A percentile compares a stretch with the other conserved stretches of the same genome.
Conservation (phyloP, 1,139 yeast genomes). For the Blastobotrys ciferrii region DNA sequence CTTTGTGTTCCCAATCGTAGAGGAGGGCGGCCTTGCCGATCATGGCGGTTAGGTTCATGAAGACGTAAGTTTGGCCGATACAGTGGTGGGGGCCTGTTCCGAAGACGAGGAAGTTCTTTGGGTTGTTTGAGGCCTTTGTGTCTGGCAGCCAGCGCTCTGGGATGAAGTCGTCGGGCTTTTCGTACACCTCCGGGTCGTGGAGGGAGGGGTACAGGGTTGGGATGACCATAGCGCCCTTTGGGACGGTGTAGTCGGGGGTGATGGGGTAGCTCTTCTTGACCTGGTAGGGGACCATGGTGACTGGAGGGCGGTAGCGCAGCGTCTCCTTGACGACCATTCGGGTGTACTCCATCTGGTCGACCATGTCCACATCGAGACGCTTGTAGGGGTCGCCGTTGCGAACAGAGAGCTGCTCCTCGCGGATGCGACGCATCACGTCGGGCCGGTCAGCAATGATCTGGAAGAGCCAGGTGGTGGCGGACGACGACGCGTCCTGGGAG, state of each 20-base stretch:
- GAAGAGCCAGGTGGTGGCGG: slow-evolving; percentile 98
- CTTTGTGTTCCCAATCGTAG: slow-evolving; percentile 76
- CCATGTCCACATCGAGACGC: slow-evolving; percentile 65
- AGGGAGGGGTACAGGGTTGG: slow-evolving; percentile 94
- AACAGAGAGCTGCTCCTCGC: slow-evolving; percentile 86
- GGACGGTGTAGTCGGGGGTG: slow-evolving; percentile 79
- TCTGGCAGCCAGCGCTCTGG: slow-evolving; percentile 93
- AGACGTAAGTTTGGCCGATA: slow-evolving; percentile 88
- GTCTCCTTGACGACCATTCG: slow-evolving; percentile 87
- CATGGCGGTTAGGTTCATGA: slow-evolving; percentile 83
- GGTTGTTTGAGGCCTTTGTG: slow-evolving; percentile 55
- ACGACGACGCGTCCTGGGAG: slow-evolving; percentile 95
- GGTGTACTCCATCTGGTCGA: slow-evolving; percentile 85
- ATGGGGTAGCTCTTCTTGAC: slow-evolving; percentile 85
- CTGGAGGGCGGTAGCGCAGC: slow-evolving; percentile 95
- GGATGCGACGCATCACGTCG: slow-evolving; percentile 75
- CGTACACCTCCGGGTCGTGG: slow-evolving; percentile 96
- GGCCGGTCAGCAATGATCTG: slow-evolving; percentile 95
- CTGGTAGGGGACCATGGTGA: slow-evolving; percentile 94
- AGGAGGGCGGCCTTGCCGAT: slow-evolving; percentile 84
- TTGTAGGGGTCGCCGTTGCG: slow-evolving; percentile 70
- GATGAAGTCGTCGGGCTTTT: slow-evolving; percentile 85
- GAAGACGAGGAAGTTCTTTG: slow-evolving; percentile 91
- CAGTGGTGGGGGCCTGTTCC: slow-evolving; percentile 98
- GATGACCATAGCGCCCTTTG: slow-evolving; percentile 95